These are phyloP conservation scores for Calvatia gigantea DNA, from an alignment of 768 basidiomycete species.

Conservation along the genomic window DNA sequence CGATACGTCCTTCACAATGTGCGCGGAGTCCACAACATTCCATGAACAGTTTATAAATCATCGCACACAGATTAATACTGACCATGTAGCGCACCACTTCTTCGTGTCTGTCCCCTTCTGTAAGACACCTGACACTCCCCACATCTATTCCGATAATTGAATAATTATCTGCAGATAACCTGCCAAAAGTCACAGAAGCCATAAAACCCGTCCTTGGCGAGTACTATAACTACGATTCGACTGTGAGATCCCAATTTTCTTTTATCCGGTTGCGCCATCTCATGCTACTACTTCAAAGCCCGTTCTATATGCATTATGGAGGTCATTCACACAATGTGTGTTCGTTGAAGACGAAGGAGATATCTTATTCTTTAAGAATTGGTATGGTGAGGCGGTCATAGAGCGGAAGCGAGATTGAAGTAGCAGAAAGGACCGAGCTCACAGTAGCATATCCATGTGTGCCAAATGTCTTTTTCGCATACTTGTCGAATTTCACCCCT, in stretches of 20 bases:
- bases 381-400: slow-evolving; percentile 36
- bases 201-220: slow-evolving; percentile 48
- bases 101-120: slow-evolving; percentile 60
- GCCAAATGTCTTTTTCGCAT: too few species aligned
- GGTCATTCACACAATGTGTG: slow-evolving; percentile 55
- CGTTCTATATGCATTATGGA: slow-evolving; percentile 46
- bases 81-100: slow-evolving; percentile 60
- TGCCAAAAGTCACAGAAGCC: slow-evolving; percentile 41
- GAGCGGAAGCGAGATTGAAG: not conserved
- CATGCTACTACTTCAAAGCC: slow-evolving; percentile 21
- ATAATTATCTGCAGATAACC: slow-evolving; percentile 37
- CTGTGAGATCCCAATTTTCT: slow-evolving; percentile 30
- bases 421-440: too few species aligned
- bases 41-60: not conserved
- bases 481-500: too few species aligned
- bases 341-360: slow-evolving; percentile 57
- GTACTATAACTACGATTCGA: slow-evolving; percentile 57
- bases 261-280: not conserved
- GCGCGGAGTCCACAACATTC: slow-evolving; percentile 11
- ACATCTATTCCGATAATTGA: not conserved
- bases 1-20: slow-evolving; percentile 55
- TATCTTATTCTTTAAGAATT: slow-evolving; percentile 54
- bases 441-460: too few species aligned
- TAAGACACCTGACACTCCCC: slow-evolving; percentile 25
- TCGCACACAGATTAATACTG: slow-evolving; percentile 34